Percentiles rank a stretch among this genome's conserved stretches.
Conservation (phyloP, 345 rosid genomes). For the Pugionium dolabratum region DNA sequence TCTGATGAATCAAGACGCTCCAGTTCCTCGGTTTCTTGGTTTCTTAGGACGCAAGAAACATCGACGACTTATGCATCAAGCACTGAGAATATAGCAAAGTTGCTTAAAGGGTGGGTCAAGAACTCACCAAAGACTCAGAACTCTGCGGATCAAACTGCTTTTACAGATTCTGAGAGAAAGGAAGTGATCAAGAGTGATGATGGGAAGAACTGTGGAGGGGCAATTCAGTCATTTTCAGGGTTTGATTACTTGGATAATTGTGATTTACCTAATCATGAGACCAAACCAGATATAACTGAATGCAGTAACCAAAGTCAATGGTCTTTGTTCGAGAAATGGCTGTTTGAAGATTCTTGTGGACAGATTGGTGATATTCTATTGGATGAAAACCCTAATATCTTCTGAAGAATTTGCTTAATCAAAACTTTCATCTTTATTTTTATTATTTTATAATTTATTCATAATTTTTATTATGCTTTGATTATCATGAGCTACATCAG, state of each 20-base stretch:
- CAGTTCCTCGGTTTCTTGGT: conserved; percentile 27
- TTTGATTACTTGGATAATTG: conserved; percentile 57
- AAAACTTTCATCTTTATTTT: conserved; percentile 13
- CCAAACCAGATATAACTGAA: conserved; percentile 43
- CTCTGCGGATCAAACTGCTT: conserved; percentile 5
- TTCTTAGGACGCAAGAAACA: conserved; percentile 32
- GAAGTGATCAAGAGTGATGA: conserved; percentile 34
- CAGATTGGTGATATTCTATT: conserved; percentile 45
- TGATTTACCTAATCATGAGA: conserved; percentile 50
- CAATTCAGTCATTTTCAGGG: conserved; percentile 48
- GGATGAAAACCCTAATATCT: conserved; percentile 49
- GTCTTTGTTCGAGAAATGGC: conserved; percentile 72
- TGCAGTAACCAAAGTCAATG: conserved; percentile 43
- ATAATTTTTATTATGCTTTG: background rate
- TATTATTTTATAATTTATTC: conserved; percentile 20
- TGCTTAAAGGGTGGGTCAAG: conserved; percentile 69
- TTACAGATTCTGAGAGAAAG: conserved; percentile 36
- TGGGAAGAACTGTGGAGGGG: conserved; percentile 37
- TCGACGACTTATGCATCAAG: conserved; percentile 55
- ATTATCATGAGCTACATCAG: too few species aligned
- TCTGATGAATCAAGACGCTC: conserved; percentile 40
- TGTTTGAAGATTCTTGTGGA: conserved; percentile 59
- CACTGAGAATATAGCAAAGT: conserved; percentile 64
- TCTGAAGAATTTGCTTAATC: conserved; percentile 37
- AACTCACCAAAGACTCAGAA: conserved; percentile 42